Evolutionary conservation across 768 basidiomycete species (phyloP), one percentile per base, ranked within the genome.

Genomic region (Suillus subalutaceus): DNA sequence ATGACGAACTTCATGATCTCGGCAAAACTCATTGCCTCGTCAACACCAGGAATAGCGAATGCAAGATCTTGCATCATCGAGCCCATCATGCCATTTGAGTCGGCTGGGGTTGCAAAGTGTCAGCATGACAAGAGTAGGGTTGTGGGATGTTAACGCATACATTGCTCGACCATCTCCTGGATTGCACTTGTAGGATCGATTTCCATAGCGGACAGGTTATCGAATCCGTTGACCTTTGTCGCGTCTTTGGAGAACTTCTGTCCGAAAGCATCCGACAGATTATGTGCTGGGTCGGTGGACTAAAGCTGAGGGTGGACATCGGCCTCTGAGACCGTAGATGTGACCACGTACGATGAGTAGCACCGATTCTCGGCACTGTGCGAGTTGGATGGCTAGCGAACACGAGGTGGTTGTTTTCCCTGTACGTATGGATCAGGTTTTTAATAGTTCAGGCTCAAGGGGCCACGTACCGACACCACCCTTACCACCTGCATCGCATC

Each of bases 271-370:
- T 99, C 97, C 12, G 96, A 98, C 50, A 99, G 82, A 79, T 99
- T 99, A 83, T 99, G 97, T 44, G 97, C 97, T n/a, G 97, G 97
- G 79, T 99, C 97, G 9, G 97, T 99, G 9, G 97, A 98, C 95
- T 97, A 65, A 60, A 35, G 18, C 26, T 60, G 38, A 10, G 62
- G 8, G 23, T 66, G 43, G 32, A 35, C 10, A 18, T 30, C 48
- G 56, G 63, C n/a, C 56, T 46, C 37, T 62, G 59, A 61, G 40
- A 32, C 46, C 41, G 2, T 57, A 59, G 52, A 63, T 15, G 60
- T 56, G 18, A 61, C 26, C 12, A 83, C 93, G 73, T 76, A 94
- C 97, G 74, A 99, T 99, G 69, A 99, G 87, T 6, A 99, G 86
- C 43, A 99, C 97, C n/a, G 94, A 97, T 79, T 97, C 91, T 69